Percentiles rank a stretch among this genome's conserved stretches.
These are phyloP conservation scores for Herpetospermum pedunculosum DNA, from an alignment of 306 rosid species.

Conservation along the genomic window DNA sequence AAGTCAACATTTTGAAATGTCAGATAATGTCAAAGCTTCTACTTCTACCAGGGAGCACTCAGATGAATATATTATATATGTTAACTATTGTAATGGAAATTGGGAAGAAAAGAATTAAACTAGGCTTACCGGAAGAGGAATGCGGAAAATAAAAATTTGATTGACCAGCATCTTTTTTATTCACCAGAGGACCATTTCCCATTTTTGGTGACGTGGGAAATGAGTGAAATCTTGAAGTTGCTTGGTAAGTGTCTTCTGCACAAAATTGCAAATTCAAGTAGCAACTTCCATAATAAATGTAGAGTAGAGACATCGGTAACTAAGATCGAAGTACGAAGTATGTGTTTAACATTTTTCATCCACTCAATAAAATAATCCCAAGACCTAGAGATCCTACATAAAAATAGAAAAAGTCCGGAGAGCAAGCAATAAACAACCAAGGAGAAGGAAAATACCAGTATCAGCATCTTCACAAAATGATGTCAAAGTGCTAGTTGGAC, in stretches of 20 bases:
- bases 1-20: slow-evolving; percentile 1
- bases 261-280: slow-evolving; percentile 10
- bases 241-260: slow-evolving; percentile 42
- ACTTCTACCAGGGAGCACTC: slow-evolving; percentile 1
- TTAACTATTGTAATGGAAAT: not conserved
- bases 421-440: slow-evolving; percentile 14
- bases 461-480: slow-evolving; percentile 82
- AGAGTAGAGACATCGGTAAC: not conserved
- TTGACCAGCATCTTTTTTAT: slow-evolving; percentile 21
- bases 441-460: slow-evolving; percentile 41
- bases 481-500: slow-evolving; percentile 50
- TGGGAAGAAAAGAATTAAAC: not conserved
- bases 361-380: not conserved
- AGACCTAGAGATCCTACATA: not conserved
- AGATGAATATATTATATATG: not conserved
- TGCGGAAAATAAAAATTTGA: slow-evolving; percentile 24
- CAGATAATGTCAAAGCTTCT: slow-evolving; percentile 14
- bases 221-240: slow-evolving; percentile 28
- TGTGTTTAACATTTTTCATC: not conserved
- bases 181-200: slow-evolving; percentile 24
- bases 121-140: slow-evolving; percentile 23
- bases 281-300: not conserved
- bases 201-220: slow-evolving; percentile 21
- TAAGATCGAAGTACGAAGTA: not conserved
- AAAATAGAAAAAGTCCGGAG: not conserved